Base-by-base conservation (phyloP, 805 yeast species). In the Metschnikowia bowlesiae region DNA sequence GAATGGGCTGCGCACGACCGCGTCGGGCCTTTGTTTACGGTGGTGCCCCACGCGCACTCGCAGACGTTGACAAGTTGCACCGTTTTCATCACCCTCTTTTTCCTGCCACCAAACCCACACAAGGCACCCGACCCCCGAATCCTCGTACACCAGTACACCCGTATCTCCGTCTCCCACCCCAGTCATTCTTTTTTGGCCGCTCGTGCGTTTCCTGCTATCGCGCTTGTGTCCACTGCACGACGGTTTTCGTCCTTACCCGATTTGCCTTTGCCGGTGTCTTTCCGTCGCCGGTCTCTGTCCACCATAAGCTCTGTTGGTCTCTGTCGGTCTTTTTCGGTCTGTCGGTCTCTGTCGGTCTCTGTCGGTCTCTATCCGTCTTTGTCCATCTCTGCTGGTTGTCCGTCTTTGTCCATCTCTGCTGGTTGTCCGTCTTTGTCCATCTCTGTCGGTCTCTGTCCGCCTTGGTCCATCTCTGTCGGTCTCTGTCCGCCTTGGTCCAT, bases 141-240 rank as follows among this genome's bases (percentile, higher is more conserved):
- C 14, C 29, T 38, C 38, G 45, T 33, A 42, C 44, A 34, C 22
- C 22, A 22, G 22, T 22, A 22, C 36, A 33, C 16, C 36, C 36
- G 16, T 33, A 13, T 16, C n/a, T 14, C 34, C 42, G 14, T 28
- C 26, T 34, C 54, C 49, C 39, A 51, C 54, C 48, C 53, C 39
- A 50, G 55, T 52, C 55, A 47, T 39, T 52, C 55, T 13, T 52
- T 52, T 26, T 22, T 9, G 22, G 22, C 22, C 22, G 22, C 22
- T 22, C 22, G 22, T 22, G 22, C 22, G 22, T n/a, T 28, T 28
- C 16, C 28, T 39, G 16, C 14, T 18, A 11, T 22, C 29, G 39
- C 29, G 39, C 13, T 34, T n/a, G 36, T 34, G 36, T 14, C 16
- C 36, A 7, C 14, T 33, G 36, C n/a, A 9, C 36, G 36, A 8